Evolutionary conservation across 2,329 filamentous ascomycete species (phyloP).

Genomic region (Lasiodiplodia sp.): DNA sequence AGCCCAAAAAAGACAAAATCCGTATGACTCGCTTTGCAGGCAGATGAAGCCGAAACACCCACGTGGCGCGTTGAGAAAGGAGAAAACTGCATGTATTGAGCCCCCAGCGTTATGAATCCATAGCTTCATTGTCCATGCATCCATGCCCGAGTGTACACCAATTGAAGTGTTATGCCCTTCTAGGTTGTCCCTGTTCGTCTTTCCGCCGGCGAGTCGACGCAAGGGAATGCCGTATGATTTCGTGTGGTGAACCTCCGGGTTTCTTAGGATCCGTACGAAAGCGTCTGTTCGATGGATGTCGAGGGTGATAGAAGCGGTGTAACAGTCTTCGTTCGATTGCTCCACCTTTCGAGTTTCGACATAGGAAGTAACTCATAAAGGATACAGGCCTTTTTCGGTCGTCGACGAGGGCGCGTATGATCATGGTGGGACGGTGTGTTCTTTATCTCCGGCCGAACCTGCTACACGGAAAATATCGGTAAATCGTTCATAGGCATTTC

Average conservation of each 20-base stretch:
- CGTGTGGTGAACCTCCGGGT: conserved; percentile 15
- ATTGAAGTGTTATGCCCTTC: conserved; percentile 23
- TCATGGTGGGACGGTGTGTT: conserved; percentile 34
- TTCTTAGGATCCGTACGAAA: conserved; percentile 26
- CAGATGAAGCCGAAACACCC: conserved; percentile 26
- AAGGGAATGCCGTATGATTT: conserved; percentile 23
- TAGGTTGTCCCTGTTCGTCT: conserved; percentile 24
- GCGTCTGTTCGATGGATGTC: conserved; percentile 11
- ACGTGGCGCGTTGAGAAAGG: conserved; percentile 24
- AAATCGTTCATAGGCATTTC: conserved; percentile 36
- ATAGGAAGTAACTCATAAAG: conserved; percentile 29
- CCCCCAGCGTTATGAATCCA: conserved; percentile 25
- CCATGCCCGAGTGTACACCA: conserved; percentile 23
- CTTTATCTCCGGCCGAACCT: conserved; percentile 95
- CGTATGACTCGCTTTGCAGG: conserved; percentile 24
- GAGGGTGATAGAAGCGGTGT: conserved; percentile 17
- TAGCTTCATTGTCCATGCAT: conserved; percentile 29
- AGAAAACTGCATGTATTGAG: conserved; percentile 29
- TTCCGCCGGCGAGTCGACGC: conserved; percentile 27
- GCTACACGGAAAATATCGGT: conserved; percentile 65
- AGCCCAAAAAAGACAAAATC: conserved; percentile 25
- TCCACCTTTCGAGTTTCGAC: conserved; percentile 23
- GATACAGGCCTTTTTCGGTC: conserved; percentile 30
- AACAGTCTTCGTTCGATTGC: conserved; percentile 26
- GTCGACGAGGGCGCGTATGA: conserved; percentile 30